Conservation (phyloP, 2,329 filamentous ascomycete species). For the Clonostachys sp. region DNA sequence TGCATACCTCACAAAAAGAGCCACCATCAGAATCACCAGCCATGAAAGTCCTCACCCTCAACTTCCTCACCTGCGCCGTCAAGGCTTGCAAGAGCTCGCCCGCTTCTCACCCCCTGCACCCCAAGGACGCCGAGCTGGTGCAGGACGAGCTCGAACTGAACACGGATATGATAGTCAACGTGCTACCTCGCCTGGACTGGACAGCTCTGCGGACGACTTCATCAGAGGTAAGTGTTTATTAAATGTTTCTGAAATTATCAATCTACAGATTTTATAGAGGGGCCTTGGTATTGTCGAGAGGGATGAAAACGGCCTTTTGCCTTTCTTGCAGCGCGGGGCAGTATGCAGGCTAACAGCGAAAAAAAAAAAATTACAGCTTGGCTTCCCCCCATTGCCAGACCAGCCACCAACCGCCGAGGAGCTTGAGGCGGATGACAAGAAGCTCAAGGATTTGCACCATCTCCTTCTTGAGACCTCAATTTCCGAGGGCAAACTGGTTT, state of each 20-base stretch:
- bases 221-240: slow-evolving; percentile 58
- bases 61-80: slow-evolving; percentile 94
- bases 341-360: no score
- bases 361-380: slow-evolving; percentile 50
- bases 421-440: slow-evolving; percentile 61
- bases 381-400: slow-evolving; percentile 69
- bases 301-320: neutral
- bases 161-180: slow-evolving; percentile 73
- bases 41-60: slow-evolving; percentile 95
- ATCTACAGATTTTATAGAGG: neutral
- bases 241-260: slow-evolving; percentile 3
- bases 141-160: slow-evolving; percentile 83
- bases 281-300: neutral
- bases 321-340: neutral
- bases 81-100: slow-evolving; percentile 86
- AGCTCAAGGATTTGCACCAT: slow-evolving; percentile 72
- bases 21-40: neutral
- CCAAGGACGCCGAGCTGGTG: slow-evolving; percentile 86
- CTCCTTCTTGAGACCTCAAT: slow-evolving; percentile 88
- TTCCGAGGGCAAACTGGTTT: slow-evolving; percentile 81
- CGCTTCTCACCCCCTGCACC: slow-evolving; percentile 84
- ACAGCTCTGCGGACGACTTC: slow-evolving; percentile 70
- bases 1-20: neutral
- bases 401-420: slow-evolving; percentile 58
- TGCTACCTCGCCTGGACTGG: slow-evolving; percentile 89